Percentiles rank a stretch among this genome's conserved stretches.
phyloP scores from a whole-genome alignment of 2,329 filamentous ascomycete species.

The Knufia fluminis region DNA sequence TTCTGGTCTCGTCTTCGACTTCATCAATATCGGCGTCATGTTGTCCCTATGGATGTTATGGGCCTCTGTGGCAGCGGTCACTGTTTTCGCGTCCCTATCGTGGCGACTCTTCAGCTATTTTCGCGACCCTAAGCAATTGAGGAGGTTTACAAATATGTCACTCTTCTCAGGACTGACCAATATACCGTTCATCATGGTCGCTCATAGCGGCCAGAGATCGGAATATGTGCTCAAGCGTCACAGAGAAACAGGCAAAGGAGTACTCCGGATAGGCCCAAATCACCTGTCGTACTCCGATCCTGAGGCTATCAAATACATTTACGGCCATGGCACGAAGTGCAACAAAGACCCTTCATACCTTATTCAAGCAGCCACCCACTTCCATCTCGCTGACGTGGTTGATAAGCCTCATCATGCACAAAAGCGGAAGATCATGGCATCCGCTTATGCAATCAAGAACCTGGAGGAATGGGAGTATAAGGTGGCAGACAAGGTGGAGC shows the following conservation, averaged over 20 bases:
- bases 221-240: slow-evolving; percentile 9
- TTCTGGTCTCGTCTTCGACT: neutral
- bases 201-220: slow-evolving; percentile 21
- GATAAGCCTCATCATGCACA: slow-evolving; percentile 32
- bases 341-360: slow-evolving; percentile 30
- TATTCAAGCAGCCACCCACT: slow-evolving; percentile 26
- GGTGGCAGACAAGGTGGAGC: slow-evolving; percentile 29
- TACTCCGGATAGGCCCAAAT: slow-evolving; percentile 7
- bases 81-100: neutral
- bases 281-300: slow-evolving; percentile 8
- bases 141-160: slow-evolving; percentile 39
- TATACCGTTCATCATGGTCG: slow-evolving; percentile 29
- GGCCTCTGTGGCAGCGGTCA: neutral
- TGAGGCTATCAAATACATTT: slow-evolving; percentile 23
- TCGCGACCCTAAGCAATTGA: slow-evolving; percentile 39
- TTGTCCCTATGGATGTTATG: slow-evolving; percentile 3
- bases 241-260: slow-evolving; percentile 3
- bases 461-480: slow-evolving; percentile 35
- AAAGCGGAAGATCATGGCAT: slow-evolving; percentile 32
- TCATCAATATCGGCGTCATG: neutral
- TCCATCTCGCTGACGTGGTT: slow-evolving; percentile 31
- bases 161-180: slow-evolving; percentile 38
- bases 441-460: slow-evolving; percentile 33
- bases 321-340: slow-evolving; percentile 30
- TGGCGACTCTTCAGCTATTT: slow-evolving; percentile 31